Conservation (phyloP, 208 protist genomes). For the Leptomonas seymouri region DNA sequence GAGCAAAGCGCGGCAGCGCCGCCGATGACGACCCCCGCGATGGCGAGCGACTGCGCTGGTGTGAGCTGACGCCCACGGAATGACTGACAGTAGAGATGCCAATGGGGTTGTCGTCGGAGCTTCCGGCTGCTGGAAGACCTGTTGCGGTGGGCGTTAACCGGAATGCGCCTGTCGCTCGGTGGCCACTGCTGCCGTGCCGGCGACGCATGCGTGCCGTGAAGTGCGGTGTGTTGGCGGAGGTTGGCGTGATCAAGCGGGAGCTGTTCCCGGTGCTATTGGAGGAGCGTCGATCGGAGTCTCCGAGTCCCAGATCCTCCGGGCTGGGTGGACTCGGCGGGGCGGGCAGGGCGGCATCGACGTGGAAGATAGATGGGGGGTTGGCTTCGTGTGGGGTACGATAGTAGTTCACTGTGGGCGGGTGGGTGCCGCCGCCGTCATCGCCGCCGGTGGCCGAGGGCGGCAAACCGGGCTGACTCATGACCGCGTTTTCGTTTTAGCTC, state of each 20-base stretch:
- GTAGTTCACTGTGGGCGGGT: not conserved
- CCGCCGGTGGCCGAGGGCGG: not conserved
- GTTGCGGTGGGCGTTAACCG: not conserved
- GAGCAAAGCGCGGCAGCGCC: not conserved
- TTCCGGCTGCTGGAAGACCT: not conserved
- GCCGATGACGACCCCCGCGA: not conserved
- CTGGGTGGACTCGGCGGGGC: constrained; percentile 24
- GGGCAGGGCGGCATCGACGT: not conserved
- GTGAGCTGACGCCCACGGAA: not conserved
- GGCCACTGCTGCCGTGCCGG: not conserved
- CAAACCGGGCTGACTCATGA: not conserved
- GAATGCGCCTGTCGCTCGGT: not conserved
- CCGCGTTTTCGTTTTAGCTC: too few species aligned
- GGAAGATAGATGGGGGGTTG: not conserved
- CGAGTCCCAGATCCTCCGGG: constrained; percentile 25
- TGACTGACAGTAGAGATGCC: not conserved
- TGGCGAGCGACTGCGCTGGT: not conserved
- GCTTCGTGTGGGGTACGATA: constrained; percentile 9
- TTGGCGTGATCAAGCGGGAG: constrained; percentile 12
- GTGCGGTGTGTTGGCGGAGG: constrained; percentile 14
- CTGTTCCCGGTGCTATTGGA: constrained; percentile 13
- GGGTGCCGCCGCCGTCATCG: not conserved
- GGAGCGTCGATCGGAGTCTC: not conserved
- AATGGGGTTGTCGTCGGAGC: not conserved
- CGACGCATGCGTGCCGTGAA: constrained; percentile 2